These are phyloP conservation scores for Globisporangium carolinianum DNA, from an alignment of 352 stramenopile genomes.

Conservation along the genomic window DNA sequence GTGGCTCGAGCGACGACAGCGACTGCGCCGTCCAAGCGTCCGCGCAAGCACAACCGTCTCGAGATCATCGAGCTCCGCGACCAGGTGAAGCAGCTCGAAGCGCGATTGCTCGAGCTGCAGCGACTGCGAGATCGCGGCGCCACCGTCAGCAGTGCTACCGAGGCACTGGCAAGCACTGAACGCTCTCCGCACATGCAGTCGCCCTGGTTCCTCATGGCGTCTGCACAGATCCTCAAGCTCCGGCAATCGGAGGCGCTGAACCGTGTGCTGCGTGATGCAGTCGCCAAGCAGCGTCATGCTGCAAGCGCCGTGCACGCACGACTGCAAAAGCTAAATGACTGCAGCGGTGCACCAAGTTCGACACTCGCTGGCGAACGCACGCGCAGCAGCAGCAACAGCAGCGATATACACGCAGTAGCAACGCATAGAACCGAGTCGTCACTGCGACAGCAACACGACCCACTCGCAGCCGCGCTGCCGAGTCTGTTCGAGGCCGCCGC, in stretches of 20 bases:
- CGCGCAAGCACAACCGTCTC: conserved; percentile 1
- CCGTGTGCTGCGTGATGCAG: conserved; percentile 24
- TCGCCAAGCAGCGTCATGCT: conserved; percentile 36
- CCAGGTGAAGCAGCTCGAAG: conserved; percentile 3
- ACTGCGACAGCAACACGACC: background rate
- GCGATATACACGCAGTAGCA: background rate
- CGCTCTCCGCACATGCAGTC: conserved; percentile 13
- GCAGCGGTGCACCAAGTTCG: background rate
- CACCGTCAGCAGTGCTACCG: background rate
- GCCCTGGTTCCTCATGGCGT: conserved; percentile 21
- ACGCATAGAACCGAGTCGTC: too few relatives aligned
- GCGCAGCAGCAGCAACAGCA: background rate
- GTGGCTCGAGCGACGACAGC: too few relatives aligned
- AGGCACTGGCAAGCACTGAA: background rate
- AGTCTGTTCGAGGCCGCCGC: background rate
- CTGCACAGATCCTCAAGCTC: conserved; percentile 25
- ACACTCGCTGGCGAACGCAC: background rate
- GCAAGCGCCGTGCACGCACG: conserved; percentile 29
- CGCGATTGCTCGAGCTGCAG: background rate
- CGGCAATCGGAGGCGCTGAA: conserved; percentile 33
- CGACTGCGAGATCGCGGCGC: background rate
- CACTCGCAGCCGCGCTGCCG: background rate
- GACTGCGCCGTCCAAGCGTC: background rate
- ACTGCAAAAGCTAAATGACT: conserved; percentile 13
- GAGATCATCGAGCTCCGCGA: conserved; percentile 6